Evolutionary conservation across 768 basidiomycete genomes (phyloP), one percentile per base, ranked within the genome.

Genomic region (Lenzites betulinus): DNA sequence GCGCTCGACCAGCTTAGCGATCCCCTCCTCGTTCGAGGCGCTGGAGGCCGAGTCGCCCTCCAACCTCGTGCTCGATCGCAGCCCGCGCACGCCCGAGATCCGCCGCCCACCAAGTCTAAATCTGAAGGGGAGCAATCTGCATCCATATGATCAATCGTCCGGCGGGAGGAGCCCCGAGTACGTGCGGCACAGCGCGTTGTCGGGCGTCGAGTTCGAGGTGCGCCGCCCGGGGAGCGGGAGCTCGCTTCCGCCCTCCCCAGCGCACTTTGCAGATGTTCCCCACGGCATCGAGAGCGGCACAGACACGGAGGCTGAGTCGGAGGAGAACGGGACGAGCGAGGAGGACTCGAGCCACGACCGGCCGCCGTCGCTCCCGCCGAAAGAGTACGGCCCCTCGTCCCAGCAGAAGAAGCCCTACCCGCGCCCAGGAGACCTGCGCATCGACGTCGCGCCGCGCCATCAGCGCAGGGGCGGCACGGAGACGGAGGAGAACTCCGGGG

Each of bases 241-340:
- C 26, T 63, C 78, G 77, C 55, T 67, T n/a, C 83, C 87, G 15
- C 75, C 78, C 3, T 88, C 87, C 0, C 88, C 89, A 5, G 78
- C 83, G 2, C 84, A 86, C 67, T 79, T 75, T 36, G 83, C 82
- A 0, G 89, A 92, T 68, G 89, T 91, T 11, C 90, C 89, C 57
- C 85, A 82, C 51, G 78, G 83, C 13, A 78, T 91, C 18, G 90
- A 90, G 74, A 90, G 88, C 66, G 88, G 84, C 15, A 88, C 86
- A 2, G 89, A 91, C 62, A 87, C 85, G 0, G 89, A 90, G 46
- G 77, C 78, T 0, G 88, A 89, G 60, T 71, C 75, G 8, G 82
- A 81, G 20, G 76, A 70, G 30, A 70, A 69, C 53, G 59, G 58
- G 4, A 28, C 35, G 41, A 36, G 36, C 9, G 58, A 58, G 38